Percentiles rank a stretch among this genome's conserved stretches.
Conservation (phyloP, 2,329 filamentous ascomycete species). For the Clonostachys byssicola region DNA sequence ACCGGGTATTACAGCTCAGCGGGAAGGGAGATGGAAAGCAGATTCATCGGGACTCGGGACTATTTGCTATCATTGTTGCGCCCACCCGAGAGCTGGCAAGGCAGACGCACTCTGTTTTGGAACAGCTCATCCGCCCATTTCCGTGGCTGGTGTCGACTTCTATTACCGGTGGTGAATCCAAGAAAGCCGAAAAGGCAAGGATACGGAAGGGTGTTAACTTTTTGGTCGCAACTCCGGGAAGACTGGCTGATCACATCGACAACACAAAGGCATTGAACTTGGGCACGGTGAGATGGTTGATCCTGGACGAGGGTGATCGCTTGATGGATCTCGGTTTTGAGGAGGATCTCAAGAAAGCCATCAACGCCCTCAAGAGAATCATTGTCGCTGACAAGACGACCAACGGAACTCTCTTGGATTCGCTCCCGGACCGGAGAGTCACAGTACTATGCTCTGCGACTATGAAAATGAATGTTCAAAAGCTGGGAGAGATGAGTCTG, state of each 20-base stretch:
- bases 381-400: slow-evolving; percentile 54
- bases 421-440: slow-evolving; percentile 71
- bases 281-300: slow-evolving; percentile 85
- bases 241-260: slow-evolving; percentile 85
- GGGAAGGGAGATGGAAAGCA: slow-evolving; percentile 41
- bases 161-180: slow-evolving; percentile 66
- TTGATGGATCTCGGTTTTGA: slow-evolving; percentile 98
- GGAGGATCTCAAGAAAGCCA: slow-evolving; percentile 84
- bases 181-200: slow-evolving; percentile 84
- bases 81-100: slow-evolving; percentile 92
- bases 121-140: slow-evolving; percentile 80
- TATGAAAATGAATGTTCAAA: slow-evolving; percentile 96
- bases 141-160: slow-evolving; percentile 94
- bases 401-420: slow-evolving; percentile 51
- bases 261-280: slow-evolving; percentile 88
- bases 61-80: slow-evolving; percentile 91
- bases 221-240: slow-evolving; percentile 87
- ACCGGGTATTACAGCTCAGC: slow-evolving; percentile 79
- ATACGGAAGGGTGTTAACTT: slow-evolving; percentile 94
- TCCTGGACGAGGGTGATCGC: slow-evolving; percentile 95
- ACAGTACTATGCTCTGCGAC: slow-evolving; percentile 95
- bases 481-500: slow-evolving; percentile 88
- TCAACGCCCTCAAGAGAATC: slow-evolving; percentile 70
- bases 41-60: slow-evolving; percentile 78
- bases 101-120: slow-evolving; percentile 84